Conservation (phyloP, 805 yeast species). For the Candida pseudofarinosa region DNA sequence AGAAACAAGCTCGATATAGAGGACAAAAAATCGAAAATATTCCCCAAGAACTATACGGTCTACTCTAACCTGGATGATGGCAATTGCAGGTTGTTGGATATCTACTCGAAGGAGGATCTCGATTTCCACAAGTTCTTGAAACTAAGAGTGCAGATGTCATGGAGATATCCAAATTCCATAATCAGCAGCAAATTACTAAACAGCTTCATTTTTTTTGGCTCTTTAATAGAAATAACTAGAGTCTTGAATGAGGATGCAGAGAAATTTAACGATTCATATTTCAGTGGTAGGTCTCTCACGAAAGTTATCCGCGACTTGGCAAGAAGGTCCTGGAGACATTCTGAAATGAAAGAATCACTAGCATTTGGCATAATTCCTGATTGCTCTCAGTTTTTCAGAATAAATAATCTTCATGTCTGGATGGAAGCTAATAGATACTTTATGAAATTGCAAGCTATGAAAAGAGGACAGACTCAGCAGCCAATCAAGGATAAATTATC, state of each 20-base stretch:
- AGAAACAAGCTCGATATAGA: slow-evolving; percentile 68
- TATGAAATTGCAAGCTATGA: slow-evolving; percentile 59
- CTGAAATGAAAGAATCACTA: slow-evolving; percentile 52
- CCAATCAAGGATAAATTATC: slow-evolving; percentile 46
- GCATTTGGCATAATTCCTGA: slow-evolving; percentile 69
- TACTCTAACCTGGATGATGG: slow-evolving; percentile 48
- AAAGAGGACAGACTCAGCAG: slow-evolving; percentile 20
- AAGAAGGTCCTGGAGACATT: slow-evolving; percentile 88
- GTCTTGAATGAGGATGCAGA: slow-evolving; percentile 41
- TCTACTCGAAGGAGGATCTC: slow-evolving; percentile 64
- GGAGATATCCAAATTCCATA: slow-evolving; percentile 79
- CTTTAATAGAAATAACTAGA: slow-evolving; percentile 43
- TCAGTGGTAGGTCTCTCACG: slow-evolving; percentile 47
- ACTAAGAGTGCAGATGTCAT: slow-evolving; percentile 79
- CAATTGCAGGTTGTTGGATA: slow-evolving; percentile 58
- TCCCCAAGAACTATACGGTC: slow-evolving; percentile 64
- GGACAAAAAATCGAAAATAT: slow-evolving; percentile 60
- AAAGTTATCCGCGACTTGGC: slow-evolving; percentile 83
- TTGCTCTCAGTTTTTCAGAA: slow-evolving; percentile 66
- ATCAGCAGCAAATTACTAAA: slow-evolving; percentile 76
- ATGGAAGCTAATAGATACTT: slow-evolving; percentile 85
- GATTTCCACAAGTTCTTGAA: slow-evolving; percentile 68
- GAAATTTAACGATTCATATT: slow-evolving; percentile 33
- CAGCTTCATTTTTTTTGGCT: slow-evolving; percentile 55
- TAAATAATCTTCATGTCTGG: slow-evolving; percentile 74